Percentiles rank a stretch among this genome's conserved stretches.
phyloP scores from a whole-genome alignment of 345 rosid species.

The Hibiscus mutabilis region DNA sequence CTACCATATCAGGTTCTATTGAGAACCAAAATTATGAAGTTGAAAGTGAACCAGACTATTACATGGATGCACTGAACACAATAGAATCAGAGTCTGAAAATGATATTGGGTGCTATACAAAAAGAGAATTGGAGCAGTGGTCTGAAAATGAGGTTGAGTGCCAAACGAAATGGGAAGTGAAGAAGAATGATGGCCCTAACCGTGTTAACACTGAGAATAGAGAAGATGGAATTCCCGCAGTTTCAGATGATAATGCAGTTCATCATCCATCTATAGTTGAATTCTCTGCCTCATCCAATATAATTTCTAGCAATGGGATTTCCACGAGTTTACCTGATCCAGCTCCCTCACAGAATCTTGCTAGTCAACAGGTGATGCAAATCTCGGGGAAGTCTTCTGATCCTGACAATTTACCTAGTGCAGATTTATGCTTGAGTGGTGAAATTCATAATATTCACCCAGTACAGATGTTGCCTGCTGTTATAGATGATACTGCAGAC shows the following conservation, averaged over 20 bases:
- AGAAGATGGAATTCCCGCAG: slow-evolving; percentile 18
- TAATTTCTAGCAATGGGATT: slow-evolving; percentile 20
- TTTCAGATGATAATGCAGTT: slow-evolving; percentile 9
- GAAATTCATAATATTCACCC: slow-evolving; percentile 18
- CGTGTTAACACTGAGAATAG: slow-evolving; percentile 15
- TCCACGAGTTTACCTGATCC: slow-evolving; percentile 18
- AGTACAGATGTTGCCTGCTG: slow-evolving; percentile 2
- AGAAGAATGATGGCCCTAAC: not conserved
- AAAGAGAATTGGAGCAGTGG: slow-evolving; percentile 34
- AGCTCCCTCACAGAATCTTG: slow-evolving; percentile 24
- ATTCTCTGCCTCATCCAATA: slow-evolving; percentile 21
- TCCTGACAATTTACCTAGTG: slow-evolving; percentile 24
- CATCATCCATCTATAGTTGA: slow-evolving; percentile 22
- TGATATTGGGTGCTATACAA: slow-evolving; percentile 43
- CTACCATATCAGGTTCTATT: slow-evolving; percentile 23
- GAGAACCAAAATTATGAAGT: slow-evolving; percentile 35
- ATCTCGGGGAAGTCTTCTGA: slow-evolving; percentile 27
- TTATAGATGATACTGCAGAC: slow-evolving; percentile 17
- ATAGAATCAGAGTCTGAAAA: slow-evolving; percentile 74
- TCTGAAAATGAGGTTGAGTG: slow-evolving; percentile 3
- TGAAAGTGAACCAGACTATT: slow-evolving; percentile 78
- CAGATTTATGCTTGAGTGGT: slow-evolving; percentile 11
- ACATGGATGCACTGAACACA: slow-evolving; percentile 74
- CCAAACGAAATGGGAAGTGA: slow-evolving; percentile 10
- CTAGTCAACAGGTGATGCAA: slow-evolving; percentile 24